Percentiles rank a stretch among this genome's conserved stretches.
phyloP scores from a whole-genome alignment of 2,329 filamentous ascomycete genomes.

The Aspergillus carbonarius region DNA sequence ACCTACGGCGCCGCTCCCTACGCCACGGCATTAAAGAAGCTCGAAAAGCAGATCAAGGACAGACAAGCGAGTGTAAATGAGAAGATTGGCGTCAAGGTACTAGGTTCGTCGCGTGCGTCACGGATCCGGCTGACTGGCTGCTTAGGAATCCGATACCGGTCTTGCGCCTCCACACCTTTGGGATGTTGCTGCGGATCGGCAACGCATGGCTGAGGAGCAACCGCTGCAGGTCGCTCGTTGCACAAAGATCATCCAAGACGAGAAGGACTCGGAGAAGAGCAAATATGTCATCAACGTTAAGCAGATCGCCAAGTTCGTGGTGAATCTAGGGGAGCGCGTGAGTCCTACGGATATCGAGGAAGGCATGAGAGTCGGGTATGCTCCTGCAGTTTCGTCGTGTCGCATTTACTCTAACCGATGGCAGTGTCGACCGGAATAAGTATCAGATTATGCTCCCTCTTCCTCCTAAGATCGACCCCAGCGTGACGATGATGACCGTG shows the following conservation, averaged over 20 bases:
- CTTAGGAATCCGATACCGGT: conserved; percentile 93
- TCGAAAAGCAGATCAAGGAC: conserved; percentile 99
- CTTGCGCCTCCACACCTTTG: conserved; percentile 97
- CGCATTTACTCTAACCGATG: not conserved
- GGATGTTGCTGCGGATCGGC: conserved; percentile 96
- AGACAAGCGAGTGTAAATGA: conserved; percentile 98
- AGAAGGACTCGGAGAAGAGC: conserved; percentile 94
- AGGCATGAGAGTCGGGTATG: conserved; percentile 90
- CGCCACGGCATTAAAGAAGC: conserved; percentile 87
- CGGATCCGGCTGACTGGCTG: conserved; percentile 23
- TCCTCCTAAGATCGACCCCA: conserved; percentile 97
- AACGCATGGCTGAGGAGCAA: conserved; percentile 98
- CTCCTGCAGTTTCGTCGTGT: conserved; percentile 7
- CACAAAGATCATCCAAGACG: conserved; percentile 98
- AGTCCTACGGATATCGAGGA: conserved; percentile 99
- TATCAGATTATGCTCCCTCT: conserved; percentile 97
- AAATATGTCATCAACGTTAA: conserved; percentile 99
- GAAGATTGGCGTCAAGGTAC: conserved; percentile 73
- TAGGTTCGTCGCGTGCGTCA: conserved; percentile 1
- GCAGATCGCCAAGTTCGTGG: conserved; percentile 99
- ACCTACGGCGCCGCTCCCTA: conserved; percentile 98
- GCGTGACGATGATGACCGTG: conserved; percentile 99
- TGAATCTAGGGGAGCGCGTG: conserved; percentile 94
- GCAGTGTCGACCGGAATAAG: conserved; percentile 90
- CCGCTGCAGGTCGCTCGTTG: conserved; percentile 95